A percentile compares a stretch with the other conserved stretches of the same genome.
These are phyloP conservation scores for Cymbopogon flexuosus DNA, from an alignment of 202 grass and related monocot genomes.

Conservation along the genomic window DNA sequence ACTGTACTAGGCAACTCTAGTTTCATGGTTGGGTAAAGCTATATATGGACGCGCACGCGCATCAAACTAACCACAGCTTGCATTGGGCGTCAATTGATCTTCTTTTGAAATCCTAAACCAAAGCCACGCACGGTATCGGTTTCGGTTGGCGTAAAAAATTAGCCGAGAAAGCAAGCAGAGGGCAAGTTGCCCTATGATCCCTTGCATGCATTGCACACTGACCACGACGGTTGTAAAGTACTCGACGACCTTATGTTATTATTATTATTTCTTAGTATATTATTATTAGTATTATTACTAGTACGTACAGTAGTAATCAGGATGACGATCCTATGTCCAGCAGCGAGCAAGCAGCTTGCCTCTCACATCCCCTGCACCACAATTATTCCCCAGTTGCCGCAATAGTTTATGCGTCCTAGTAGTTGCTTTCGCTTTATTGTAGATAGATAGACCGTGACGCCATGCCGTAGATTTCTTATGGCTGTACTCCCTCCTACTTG, in stretches of 20 bases:
- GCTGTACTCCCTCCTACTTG: background rate
- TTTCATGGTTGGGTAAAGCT: background rate
- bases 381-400: constrained; percentile 22
- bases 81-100: background rate
- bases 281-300: too few relatives aligned
- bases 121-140: background rate
- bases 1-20: background rate
- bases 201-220: background rate
- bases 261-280: background rate
- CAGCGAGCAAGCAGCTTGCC: constrained; percentile 1
- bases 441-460: constrained; percentile 14
- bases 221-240: background rate
- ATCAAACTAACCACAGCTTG: background rate
- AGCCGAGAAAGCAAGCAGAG: background rate
- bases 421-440: constrained; percentile 5
- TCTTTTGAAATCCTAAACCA: background rate
- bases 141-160: background rate
- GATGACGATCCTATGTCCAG: background rate
- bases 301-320: background rate
- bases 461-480: background rate
- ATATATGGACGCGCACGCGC: background rate
- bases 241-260: background rate
- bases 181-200: background rate
- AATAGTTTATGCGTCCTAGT: constrained; percentile 4
- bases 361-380: background rate